Conservation (phyloP, 768 basidiomycete species). For the Cyclocybe aegerita region DNA sequence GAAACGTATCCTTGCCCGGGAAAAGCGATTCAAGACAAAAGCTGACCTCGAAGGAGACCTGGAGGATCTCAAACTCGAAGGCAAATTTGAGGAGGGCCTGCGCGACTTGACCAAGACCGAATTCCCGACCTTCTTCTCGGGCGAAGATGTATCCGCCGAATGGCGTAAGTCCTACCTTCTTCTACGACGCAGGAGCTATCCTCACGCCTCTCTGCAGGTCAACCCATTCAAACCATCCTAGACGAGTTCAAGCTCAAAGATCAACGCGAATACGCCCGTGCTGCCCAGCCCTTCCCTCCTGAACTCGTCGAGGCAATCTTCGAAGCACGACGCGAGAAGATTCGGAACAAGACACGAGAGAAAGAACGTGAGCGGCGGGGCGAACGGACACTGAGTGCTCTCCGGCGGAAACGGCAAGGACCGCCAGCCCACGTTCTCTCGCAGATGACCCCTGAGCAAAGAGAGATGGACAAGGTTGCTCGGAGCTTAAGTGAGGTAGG, state of each 20-base stretch:
- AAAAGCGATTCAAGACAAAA: constrained; percentile 40
- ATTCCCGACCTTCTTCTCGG: constrained; percentile 18
- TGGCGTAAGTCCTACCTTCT: constrained; percentile 40
- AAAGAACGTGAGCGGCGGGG: constrained; percentile 61
- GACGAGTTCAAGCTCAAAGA: constrained; percentile 31
- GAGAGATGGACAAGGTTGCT: constrained; percentile 48
- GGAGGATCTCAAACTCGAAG: constrained; percentile 33
- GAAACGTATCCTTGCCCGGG: constrained; percentile 35
- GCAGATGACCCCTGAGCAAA: constrained; percentile 48
- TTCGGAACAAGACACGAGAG: constrained; percentile 66
- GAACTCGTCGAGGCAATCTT: constrained; percentile 48
- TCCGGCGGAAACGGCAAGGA: constrained; percentile 46
- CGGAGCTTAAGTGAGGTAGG: constrained; percentile 64
- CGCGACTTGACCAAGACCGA: not conserved
- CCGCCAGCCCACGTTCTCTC: constrained; percentile 64
- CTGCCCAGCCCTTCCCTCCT: constrained; percentile 40
- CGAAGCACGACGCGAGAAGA: constrained; percentile 57
- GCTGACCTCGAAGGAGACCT: constrained; percentile 28
- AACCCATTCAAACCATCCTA: constrained; percentile 32
- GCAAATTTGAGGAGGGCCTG: constrained; percentile 33
- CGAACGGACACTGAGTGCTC: constrained; percentile 50
- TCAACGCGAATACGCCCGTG: constrained; percentile 41
- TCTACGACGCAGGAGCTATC: not conserved
- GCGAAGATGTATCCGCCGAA: constrained; percentile 11
- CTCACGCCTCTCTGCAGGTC: constrained; percentile 24